Percentiles rank a stretch among this genome's conserved stretches.
Evolutionary conservation across 75 land plant species (phyloP).

Genomic region (Pinus tabuliformis): DNA sequence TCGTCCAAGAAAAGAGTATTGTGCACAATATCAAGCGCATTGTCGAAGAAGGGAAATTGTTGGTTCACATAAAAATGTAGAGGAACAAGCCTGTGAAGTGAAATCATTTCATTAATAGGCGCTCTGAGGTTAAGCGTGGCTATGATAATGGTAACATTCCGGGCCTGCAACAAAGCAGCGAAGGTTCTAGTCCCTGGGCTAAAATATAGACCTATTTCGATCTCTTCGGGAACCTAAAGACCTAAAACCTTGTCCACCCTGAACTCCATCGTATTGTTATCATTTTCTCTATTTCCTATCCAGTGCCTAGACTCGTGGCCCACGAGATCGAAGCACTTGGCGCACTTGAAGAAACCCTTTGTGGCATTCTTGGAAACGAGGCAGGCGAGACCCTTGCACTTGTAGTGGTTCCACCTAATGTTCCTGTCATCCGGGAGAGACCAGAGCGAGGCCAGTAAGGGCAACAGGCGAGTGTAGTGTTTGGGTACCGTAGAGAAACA

Average conservation of each 20-base stretch:
- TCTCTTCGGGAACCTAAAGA: conserved; percentile 30
- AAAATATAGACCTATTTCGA: conserved; percentile 45
- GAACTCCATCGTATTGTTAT: conserved; percentile 24
- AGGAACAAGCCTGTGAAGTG: conserved; percentile 45
- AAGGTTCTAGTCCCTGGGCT: conserved; percentile 39
- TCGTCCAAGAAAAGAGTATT: conserved; percentile 49
- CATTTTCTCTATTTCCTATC: neutral
- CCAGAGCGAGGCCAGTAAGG: conserved; percentile 40
- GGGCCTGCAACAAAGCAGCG: conserved; percentile 46
- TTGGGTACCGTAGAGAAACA: conserved; percentile 35
- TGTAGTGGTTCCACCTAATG: conserved; percentile 34
- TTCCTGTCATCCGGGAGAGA: conserved; percentile 26
- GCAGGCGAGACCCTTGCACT: conserved; percentile 42
- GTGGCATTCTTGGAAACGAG: conserved; percentile 12
- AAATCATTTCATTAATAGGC: conserved; percentile 57
- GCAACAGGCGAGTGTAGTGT: conserved; percentile 24
- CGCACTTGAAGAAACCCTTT: conserved; percentile 52
- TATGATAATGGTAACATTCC: conserved; percentile 37
- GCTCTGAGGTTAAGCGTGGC: conserved; percentile 55
- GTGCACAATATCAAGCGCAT: conserved; percentile 55
- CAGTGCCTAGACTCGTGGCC: conserved; percentile 10
- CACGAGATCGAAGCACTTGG: conserved; percentile 35
- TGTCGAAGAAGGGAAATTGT: conserved; percentile 55
- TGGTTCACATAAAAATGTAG: conserved; percentile 38
- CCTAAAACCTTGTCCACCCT: conserved; percentile 29